A percentile compares a stretch with the other conserved stretches of the same genome.
phyloP scores from a whole-genome alignment of 1,139 yeast species.

The Debaryomyces subglobosus region DNA sequence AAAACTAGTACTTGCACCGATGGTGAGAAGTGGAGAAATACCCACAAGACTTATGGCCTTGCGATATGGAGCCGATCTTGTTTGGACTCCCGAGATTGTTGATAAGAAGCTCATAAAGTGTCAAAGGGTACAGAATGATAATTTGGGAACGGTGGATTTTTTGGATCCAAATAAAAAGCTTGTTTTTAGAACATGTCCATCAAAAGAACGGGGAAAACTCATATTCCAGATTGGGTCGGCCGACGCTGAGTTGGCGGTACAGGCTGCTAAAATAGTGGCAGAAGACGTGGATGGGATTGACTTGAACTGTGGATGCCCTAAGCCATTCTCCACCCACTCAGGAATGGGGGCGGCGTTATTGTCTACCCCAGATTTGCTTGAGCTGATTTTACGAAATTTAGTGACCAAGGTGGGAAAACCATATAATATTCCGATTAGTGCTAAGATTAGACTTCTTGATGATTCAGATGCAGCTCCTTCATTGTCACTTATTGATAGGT shows the following conservation, averaged over 20 bases:
- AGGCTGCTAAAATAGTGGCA: slow-evolving; percentile 81
- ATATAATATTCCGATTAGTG: slow-evolving; percentile 77
- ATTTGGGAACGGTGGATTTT: slow-evolving; percentile 63
- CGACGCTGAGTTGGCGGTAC: slow-evolving; percentile 78
- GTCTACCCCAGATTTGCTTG: slow-evolving; percentile 76
- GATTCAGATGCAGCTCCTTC: slow-evolving; percentile 58
- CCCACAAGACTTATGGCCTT: slow-evolving; percentile 84
- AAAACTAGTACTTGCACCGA: slow-evolving; percentile 86
- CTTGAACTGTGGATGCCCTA: slow-evolving; percentile 95
- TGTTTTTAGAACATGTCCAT: slow-evolving; percentile 74
- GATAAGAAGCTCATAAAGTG: slow-evolving; percentile 82
- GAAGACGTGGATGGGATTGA: slow-evolving; percentile 91
- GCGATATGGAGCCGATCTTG: slow-evolving; percentile 87
- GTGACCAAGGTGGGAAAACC: slow-evolving; percentile 84
- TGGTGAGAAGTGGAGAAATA: slow-evolving; percentile 94
- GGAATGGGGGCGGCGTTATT: slow-evolving; percentile 98
- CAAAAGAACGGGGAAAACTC: slow-evolving; percentile 60
- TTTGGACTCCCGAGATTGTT: slow-evolving; percentile 94
- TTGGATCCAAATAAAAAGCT: slow-evolving; percentile 40
- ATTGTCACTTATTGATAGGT: slow-evolving; percentile 56
- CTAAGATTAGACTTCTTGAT: slow-evolving; percentile 80
- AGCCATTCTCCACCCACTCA: slow-evolving; percentile 81
- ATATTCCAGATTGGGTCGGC: slow-evolving; percentile 93
- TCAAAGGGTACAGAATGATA: slow-evolving; percentile 57
- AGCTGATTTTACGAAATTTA: slow-evolving; percentile 63